Evolutionary conservation across 2,329 filamentous ascomycete genomes (phyloP).

Genomic region (Pseudogymnoascus sp.): DNA sequence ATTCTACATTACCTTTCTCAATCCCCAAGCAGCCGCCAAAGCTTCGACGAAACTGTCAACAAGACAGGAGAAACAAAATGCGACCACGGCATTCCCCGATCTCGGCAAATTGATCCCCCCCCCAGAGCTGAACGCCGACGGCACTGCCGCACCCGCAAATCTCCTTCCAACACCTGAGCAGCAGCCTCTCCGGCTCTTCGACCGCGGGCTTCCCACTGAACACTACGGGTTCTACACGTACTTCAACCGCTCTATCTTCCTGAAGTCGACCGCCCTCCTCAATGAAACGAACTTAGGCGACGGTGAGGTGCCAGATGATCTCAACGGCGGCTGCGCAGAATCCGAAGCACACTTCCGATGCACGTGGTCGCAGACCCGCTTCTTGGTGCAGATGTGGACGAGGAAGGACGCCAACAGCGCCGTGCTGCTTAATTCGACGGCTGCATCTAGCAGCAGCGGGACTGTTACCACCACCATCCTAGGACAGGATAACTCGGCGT

Average conservation of each 20-base stretch:
- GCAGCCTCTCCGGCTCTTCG: constrained; percentile 79
- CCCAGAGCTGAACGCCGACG: constrained; percentile 58
- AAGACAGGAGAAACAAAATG: background rate
- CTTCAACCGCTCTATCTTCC: constrained; percentile 80
- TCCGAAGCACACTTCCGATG: constrained; percentile 49
- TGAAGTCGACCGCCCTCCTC: constrained; percentile 51
- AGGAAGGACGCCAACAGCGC: constrained; percentile 38
- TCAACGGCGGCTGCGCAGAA: constrained; percentile 48
- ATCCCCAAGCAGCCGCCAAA: constrained; percentile 21
- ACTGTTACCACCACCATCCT: constrained; percentile 26
- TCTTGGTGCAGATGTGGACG: constrained; percentile 63
- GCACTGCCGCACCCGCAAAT: constrained; percentile 63
- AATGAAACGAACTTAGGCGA: constrained; percentile 37
- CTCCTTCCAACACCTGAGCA: constrained; percentile 64
- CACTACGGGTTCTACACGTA: constrained; percentile 94
- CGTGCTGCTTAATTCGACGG: constrained; percentile 32
- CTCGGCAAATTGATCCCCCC: constrained; percentile 53
- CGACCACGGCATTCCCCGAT: constrained; percentile 29
- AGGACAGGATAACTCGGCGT: constrained; percentile 40
- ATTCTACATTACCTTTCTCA: constrained; percentile 73
- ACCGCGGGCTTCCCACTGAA: constrained; percentile 72
- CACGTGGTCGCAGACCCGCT: constrained; percentile 54
- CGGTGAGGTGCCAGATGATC: constrained; percentile 41
- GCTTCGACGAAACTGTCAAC: background rate
- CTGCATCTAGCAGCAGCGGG: constrained; percentile 12